Evolutionary conservation across 2,329 filamentous ascomycete species (phyloP).

Genomic region (Cordyceps tenuipes): DNA sequence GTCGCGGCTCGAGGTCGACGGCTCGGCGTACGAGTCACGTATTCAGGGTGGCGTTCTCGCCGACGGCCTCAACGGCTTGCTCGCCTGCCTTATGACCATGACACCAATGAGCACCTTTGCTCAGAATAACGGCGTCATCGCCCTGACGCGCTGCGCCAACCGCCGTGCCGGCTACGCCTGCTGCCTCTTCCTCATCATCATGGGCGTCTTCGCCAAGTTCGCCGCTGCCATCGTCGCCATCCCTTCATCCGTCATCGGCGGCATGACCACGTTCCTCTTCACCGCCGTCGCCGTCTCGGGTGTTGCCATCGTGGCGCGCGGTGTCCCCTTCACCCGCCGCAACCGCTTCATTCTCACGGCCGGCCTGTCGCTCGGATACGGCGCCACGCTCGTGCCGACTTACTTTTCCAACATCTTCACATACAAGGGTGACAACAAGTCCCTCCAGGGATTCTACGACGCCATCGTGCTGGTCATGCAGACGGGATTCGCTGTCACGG

Average conservation of each 20-base stretch:
- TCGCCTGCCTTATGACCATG: conserved; percentile 70
- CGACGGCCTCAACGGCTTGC: conserved; percentile 66
- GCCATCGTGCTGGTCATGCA: conserved; percentile 66
- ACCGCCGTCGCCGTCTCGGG: conserved; percentile 68
- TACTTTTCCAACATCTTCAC: conserved; percentile 68
- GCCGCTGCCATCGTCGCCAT: conserved; percentile 72
- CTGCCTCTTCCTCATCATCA: conserved; percentile 67
- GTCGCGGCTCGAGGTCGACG: conserved; percentile 65
- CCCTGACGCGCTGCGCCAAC: conserved; percentile 73
- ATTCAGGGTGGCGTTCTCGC: conserved; percentile 74
- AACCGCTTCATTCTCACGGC: conserved; percentile 77
- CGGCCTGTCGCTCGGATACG: conserved; percentile 63
- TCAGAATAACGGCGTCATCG: conserved; percentile 80
- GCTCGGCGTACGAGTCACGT: conserved; percentile 62
- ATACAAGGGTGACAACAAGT: conserved; percentile 58
- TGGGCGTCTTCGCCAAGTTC: conserved; percentile 79
- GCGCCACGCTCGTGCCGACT: conserved; percentile 55
- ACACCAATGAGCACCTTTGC: conserved; percentile 75
- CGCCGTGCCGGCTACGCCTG: conserved; percentile 72
- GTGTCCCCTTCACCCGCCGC: conserved; percentile 65
- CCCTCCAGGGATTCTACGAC: conserved; percentile 65
- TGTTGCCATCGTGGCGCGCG: conserved; percentile 63
- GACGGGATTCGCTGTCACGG: conserved; percentile 68
- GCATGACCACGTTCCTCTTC: conserved; percentile 77
- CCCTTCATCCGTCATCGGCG: conserved; percentile 56